Base-by-base conservation (phyloP, 2,329 filamentous ascomycete species). In the Epichloe brachyelytri region DNA sequence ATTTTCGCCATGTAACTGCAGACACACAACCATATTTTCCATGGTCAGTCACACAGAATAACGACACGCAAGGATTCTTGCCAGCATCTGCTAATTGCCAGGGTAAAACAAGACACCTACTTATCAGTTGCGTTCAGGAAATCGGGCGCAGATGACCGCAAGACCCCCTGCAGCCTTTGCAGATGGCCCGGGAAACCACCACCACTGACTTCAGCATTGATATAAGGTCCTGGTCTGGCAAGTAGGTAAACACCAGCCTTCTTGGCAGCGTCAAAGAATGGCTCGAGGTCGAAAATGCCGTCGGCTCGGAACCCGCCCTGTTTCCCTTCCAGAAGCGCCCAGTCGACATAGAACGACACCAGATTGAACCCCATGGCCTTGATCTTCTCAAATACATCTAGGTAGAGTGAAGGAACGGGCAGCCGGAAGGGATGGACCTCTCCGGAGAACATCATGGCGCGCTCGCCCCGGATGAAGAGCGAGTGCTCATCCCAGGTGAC, bases 151-250 rank as follows among this genome's bases (percentile, higher is more conserved):
- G 71, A 70, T 0, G 85, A 86, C 53, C 87, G 74, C 49, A 88
- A 65, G 0, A 72, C 74, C 0, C 77, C 85, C 46, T 78, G 76
- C n/a, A 83, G 68, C 12, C 85, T 74, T 62, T 86, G 81, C 14
- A 90, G 63, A 87, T 87, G 93, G 1, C 86, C 87, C 0, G 88
- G 87, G 54, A 86, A 90, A 0, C 87, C 87, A 50, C 88, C 88
- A 0, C 86, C 87, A 5, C 78, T 80, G 0, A 73, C 78, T 63
- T 93, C 86, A 1, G 86, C 86, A 60, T 91, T 88, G 68, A 90
- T 88, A 48, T 88, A 88, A 0, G 83, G 83, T 0, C 85, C 82
- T 0, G 83, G 82, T 1, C 79, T 71, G 3, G 86, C 86, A 51
- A 93, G 74, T 1, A 94, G 73, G 59, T 88, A 94, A 44, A 94